Evolutionary conservation across 2,329 filamentous ascomycete genomes (phyloP).

Genomic region (Botrytis deweyae): DNA sequence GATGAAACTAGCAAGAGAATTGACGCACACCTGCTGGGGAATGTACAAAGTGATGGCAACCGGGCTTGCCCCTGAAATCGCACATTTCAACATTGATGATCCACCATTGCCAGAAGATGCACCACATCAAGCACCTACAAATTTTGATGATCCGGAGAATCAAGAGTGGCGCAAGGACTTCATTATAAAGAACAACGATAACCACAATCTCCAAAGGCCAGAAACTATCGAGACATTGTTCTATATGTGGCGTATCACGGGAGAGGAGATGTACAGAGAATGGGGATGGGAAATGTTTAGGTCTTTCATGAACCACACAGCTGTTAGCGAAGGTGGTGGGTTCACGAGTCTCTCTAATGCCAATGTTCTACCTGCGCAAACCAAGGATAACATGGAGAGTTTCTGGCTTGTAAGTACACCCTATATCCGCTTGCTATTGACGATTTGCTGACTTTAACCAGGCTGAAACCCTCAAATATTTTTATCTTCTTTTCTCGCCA

Average conservation of each 20-base stretch:
- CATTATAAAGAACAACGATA: conserved; percentile 74
- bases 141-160: conserved; percentile 50
- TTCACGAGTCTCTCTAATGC: conserved; percentile 82
- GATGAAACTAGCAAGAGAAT: conserved; percentile 80
- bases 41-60: conserved; percentile 92
- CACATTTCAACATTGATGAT: conserved; percentile 76
- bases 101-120: conserved; percentile 64
- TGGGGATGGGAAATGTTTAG: conserved; percentile 99
- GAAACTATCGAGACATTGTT: conserved; percentile 96
- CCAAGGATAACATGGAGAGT: conserved; percentile 93
- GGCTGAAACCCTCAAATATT: conserved; percentile 97
- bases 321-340: conserved; percentile 72
- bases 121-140: conserved; percentile 49
- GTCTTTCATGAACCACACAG: conserved; percentile 81
- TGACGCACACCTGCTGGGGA: conserved; percentile 97
- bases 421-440: neutral
- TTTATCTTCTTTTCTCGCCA: conserved; percentile 90
- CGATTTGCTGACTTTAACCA: conserved; percentile 40
- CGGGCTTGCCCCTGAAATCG: conserved; percentile 91
- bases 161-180: conserved; percentile 76
- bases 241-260: conserved; percentile 98
- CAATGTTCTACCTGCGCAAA: conserved; percentile 64
- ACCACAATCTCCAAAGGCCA: conserved; percentile 90
- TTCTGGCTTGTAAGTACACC: conserved; percentile 80
- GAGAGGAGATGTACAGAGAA: conserved; percentile 81